Percentiles rank a stretch among this genome's conserved stretches.
These are phyloP conservation scores for Plasmodium berghei DNA, from an alignment of 169 alveolate species.

Conservation along the genomic window DNA sequence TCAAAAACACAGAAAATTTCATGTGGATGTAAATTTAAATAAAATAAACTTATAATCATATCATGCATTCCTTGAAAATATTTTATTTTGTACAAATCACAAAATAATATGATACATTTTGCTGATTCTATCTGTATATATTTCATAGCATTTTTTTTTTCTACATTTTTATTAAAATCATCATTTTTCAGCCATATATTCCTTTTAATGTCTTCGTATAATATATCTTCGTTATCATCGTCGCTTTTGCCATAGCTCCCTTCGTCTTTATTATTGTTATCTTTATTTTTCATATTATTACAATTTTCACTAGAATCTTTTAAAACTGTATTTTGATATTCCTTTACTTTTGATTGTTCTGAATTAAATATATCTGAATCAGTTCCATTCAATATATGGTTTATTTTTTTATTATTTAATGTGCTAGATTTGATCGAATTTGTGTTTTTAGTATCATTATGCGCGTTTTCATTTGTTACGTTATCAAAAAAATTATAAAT, in stretches of 20 bases:
- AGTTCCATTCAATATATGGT: neutral
- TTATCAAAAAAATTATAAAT: neutral
- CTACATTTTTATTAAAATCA: slow-evolving; percentile 22
- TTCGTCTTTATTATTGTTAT: neutral
- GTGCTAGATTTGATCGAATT: neutral
- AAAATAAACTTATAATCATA: slow-evolving; percentile 69
- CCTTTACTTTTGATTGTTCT: neutral
- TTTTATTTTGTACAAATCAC: slow-evolving; percentile 33
- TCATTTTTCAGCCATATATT: slow-evolving; percentile 56
- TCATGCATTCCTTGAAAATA: slow-evolving; percentile 76
- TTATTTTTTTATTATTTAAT: neutral
- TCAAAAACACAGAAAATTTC: slow-evolving; percentile 74
- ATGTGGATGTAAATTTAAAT: slow-evolving; percentile 60
- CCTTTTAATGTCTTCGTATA: slow-evolving; percentile 65
- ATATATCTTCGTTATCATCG: slow-evolving; percentile 7
- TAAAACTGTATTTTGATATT: neutral
- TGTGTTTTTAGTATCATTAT: neutral
- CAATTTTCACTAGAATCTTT: neutral
- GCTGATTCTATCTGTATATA: slow-evolving; percentile 48
- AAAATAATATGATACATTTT: slow-evolving; percentile 60
- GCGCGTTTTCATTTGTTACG: neutral
- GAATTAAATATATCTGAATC: neutral
- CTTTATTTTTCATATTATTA: neutral
- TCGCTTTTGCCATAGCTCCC: neutral
- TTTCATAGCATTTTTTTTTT: slow-evolving; percentile 6